phyloP scores from a whole-genome alignment of 805 yeast species.

The Starmerella khaoyaiensis region DNA sequence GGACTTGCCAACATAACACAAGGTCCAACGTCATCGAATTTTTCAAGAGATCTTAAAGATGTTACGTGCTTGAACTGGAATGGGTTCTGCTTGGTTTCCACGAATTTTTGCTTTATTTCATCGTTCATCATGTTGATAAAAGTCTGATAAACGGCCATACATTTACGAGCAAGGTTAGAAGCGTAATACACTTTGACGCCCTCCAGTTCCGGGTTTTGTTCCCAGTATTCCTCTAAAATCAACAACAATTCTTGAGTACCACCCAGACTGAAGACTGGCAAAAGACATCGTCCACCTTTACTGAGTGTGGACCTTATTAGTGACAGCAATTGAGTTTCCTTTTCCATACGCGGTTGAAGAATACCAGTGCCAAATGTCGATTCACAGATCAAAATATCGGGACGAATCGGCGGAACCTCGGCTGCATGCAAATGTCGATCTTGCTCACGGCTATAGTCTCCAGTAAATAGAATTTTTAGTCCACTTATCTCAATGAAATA shows the following conservation, averaged over 20 bases:
- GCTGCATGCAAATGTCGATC: slow-evolving; percentile 92
- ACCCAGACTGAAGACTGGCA: slow-evolving; percentile 95
- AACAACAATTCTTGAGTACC: slow-evolving; percentile 88
- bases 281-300: slow-evolving; percentile 80
- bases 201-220: slow-evolving; percentile 65
- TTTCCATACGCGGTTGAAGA: slow-evolving; percentile 77
- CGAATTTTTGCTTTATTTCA: slow-evolving; percentile 57
- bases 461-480: slow-evolving; percentile 75
- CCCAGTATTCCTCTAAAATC: slow-evolving; percentile 92
- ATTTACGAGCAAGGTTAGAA: slow-evolving; percentile 81
- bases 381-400: slow-evolving; percentile 85
- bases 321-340: slow-evolving; percentile 69
- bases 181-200: slow-evolving; percentile 80
- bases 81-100: slow-evolving; percentile 75
- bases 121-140: slow-evolving; percentile 97
- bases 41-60: slow-evolving; percentile 64
- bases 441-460: slow-evolving; percentile 92
- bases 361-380: slow-evolving; percentile 97
- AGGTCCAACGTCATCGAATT: slow-evolving; percentile 86
- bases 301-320: slow-evolving; percentile 69
- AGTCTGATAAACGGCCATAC: slow-evolving; percentile 95
- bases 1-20: slow-evolving; percentile 95
- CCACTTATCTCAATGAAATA: slow-evolving; percentile 92
- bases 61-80: slow-evolving; percentile 78
- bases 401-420: slow-evolving; percentile 69